These are phyloP conservation scores for Penicillium herquei DNA, from an alignment of 495 filamentous ascomycete genomes.

Conservation along the genomic window DNA sequence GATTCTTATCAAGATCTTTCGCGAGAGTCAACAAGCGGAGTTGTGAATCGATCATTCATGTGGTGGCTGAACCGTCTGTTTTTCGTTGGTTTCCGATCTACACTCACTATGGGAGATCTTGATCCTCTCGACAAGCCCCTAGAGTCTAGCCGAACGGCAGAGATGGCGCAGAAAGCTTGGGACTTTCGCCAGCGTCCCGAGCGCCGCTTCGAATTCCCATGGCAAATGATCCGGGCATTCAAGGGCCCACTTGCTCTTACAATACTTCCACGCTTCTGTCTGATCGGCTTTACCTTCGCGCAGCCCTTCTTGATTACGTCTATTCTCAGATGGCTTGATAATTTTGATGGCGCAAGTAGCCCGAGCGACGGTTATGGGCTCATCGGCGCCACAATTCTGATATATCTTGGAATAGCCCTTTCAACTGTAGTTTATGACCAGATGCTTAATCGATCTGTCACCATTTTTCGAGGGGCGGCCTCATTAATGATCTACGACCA, in stretches of 20 bases:
- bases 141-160: not conserved
- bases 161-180: not conserved
- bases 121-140: not conserved
- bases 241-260: not conserved
- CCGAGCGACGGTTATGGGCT: not conserved
- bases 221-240: not conserved
- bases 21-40: slow-evolving; percentile 6
- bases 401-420: not conserved
- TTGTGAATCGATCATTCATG: slow-evolving; percentile 14
- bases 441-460: not conserved
- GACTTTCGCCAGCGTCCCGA: not conserved
- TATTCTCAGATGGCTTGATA: not conserved
- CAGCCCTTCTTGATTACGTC: slow-evolving; percentile 2
- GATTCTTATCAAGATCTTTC: not conserved
- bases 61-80: slow-evolving; percentile 18
- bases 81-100: not conserved
- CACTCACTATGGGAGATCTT: not conserved
- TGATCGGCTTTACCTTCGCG: slow-evolving; percentile 1
- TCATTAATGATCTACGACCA: slow-evolving; percentile 1
- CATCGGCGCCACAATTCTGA: not conserved
- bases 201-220: slow-evolving; percentile 1
- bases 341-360: not conserved
- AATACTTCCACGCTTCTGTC: not conserved
- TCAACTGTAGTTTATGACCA: not conserved
- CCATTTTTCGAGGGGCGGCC: not conserved